Base-by-base conservation (phyloP, 1,284 basidiomycete genomes). In the Cryptococcus hybrid region DNA sequence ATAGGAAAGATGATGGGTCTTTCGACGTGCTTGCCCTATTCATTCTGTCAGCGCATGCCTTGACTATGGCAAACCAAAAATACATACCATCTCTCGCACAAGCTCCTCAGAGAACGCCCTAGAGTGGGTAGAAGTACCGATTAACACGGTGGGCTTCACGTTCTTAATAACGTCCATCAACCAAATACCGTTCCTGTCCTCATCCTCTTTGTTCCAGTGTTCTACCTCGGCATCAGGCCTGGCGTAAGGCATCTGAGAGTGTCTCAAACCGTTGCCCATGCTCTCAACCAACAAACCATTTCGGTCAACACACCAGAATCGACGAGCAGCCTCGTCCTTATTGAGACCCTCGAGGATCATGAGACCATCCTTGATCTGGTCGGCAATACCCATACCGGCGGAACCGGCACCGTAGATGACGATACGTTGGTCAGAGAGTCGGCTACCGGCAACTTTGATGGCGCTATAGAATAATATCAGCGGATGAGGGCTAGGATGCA, bases 1-100 rank as follows among this genome's bases (percentile, higher is more conserved):
- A 92, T 80, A 9, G 90, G 89, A 69, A 92, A 81, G 64, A 92
- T 90, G 71, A 92, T 88, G 0, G 90, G 90, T 55, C 88, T 79
- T 52, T 88, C 87, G 46, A 84, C 84, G 57, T 83, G 80, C 62
- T 82, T 81, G 40, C 84, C 83, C 62, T 63, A 38, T 9, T 8
- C 13, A 3, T 40, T n/a, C 13, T 13, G 11, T 53, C 36, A 62
- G 55, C 38, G 40, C 5, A 13, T 24, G 11, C 24, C n/a, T 15
- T 47, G 46, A 47, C 24, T 11, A 34, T 24, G 30, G 30, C 30
- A 30, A 53, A 87, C 90, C 90, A 43, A 43, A 15, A 3, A 36
- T 5, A 58, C 61, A 61, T 40, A 64, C 67, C 89, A 92, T 91
- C 58, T 86, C 84, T 61, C 80, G 61, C 55, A 80, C 65, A 45